Base-by-base conservation (phyloP, 2,329 filamentous ascomycete genomes). In the Fusarium tricinctum region DNA sequence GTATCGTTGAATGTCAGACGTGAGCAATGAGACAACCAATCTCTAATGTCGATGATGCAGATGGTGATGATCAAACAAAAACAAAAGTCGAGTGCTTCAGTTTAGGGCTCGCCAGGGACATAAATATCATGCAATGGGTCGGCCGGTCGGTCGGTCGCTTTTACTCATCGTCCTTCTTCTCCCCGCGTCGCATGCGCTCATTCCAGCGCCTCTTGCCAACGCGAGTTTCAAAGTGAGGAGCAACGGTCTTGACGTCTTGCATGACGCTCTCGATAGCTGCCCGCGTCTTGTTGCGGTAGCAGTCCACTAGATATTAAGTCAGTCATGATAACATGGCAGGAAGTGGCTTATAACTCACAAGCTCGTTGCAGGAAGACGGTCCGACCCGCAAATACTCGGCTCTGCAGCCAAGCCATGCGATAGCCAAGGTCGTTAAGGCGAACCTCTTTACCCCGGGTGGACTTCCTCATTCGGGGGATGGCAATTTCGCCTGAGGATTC, bases 331-430 rank as follows among this genome's bases (percentile, higher is more conserved):
- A 51, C 39, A 38, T 35, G 20, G 15, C 26, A 15, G 40, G 5
- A 32, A 9, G 20, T 14, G 9, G 33, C 26, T 38, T 32, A 14
- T 19, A 22, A 91, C 94, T 89, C 83, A 97, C 94, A 83, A 73
- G 94, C 94, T 84, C 93, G 90, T 79, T 97, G 95, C 74, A 97
- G 83, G 79, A 97, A 97, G 47, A 97, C 85, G 40, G 91, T 93
- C 72, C 93, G 87, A 14, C 91, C 92, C 2, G 94, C 91, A 82
- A 98, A 97, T 13, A 95, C 92, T 74, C 95, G 87, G 78, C 94
- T 96, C 81, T 98, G 95, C 55, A 94, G 90, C 95, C 96, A 99
- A 48, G 93, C 94, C 92, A 99, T 97, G 46, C 95, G 89, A 78
- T 97, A 97, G 4, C 94, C 95, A 45, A 98, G 82, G 76, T 98